Percentiles rank a stretch among this genome's conserved stretches.
Conservation (phyloP, 495 filamentous ascomycete species). For the Haplographium delicatum region DNA sequence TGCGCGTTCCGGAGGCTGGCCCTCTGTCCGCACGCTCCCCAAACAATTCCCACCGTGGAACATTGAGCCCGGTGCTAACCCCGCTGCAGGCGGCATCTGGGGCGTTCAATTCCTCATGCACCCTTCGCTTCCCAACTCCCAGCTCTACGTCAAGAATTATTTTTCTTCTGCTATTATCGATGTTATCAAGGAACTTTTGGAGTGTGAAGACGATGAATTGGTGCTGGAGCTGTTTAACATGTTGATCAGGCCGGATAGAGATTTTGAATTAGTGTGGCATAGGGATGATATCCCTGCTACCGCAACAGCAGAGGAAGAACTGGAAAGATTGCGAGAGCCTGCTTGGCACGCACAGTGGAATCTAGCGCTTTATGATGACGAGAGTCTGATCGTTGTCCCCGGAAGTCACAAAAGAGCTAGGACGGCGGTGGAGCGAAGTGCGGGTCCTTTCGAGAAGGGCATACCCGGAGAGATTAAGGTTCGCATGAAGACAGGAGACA, state of each 20-base stretch:
- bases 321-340: slow-evolving; percentile 39
- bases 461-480: slow-evolving; percentile 62
- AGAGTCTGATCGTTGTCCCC: slow-evolving; percentile 62
- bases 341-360: slow-evolving; percentile 76
- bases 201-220: slow-evolving; percentile 37
- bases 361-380: slow-evolving; percentile 63
- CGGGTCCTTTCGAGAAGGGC: slow-evolving; percentile 48
- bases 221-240: slow-evolving; percentile 80
- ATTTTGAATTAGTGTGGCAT: slow-evolving; percentile 73
- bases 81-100: slow-evolving; percentile 62
- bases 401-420: slow-evolving; percentile 62
- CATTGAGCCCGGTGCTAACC: slow-evolving; percentile 38
- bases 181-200: slow-evolving; percentile 52
- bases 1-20: slow-evolving; percentile 63
- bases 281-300: slow-evolving; percentile 65
- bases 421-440: slow-evolving; percentile 58
- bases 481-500: slow-evolving; percentile 60
- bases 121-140: slow-evolving; percentile 52
- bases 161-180: slow-evolving; percentile 56
- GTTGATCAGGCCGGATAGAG: slow-evolving; percentile 58
- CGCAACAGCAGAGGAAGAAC: slow-evolving; percentile 52
- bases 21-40: slow-evolving; percentile 72
- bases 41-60: slow-evolving; percentile 86
- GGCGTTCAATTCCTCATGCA: slow-evolving; percentile 80
- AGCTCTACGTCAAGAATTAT: slow-evolving; percentile 56